Evolutionary conservation across 2,329 filamentous ascomycete species (phyloP).

Genomic region (Clathrospora elynae): DNA sequence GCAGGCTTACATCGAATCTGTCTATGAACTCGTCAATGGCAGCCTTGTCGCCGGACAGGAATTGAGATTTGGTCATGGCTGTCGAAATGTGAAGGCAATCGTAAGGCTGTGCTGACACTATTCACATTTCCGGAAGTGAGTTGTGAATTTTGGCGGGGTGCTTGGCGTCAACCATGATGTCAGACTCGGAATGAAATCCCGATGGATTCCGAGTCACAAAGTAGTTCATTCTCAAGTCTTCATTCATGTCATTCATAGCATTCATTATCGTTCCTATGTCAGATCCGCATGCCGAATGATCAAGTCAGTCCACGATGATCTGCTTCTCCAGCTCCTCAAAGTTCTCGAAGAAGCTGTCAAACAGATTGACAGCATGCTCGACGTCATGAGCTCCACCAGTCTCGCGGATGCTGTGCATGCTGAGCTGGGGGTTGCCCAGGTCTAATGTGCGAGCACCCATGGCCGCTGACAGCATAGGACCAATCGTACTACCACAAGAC

Average conservation of each 20-base stretch:
- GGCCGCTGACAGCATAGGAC: slow-evolving; percentile 89
- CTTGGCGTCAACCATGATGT: slow-evolving; percentile 32
- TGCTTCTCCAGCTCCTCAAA: slow-evolving; percentile 82
- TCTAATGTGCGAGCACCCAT: slow-evolving; percentile 89
- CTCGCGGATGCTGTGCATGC: slow-evolving; percentile 97
- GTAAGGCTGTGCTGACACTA: not conserved
- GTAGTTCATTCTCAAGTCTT: slow-evolving; percentile 2
- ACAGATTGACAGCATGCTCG: slow-evolving; percentile 81
- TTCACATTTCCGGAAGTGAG: slow-evolving; percentile 3
- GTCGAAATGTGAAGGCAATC: not conserved
- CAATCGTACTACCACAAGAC: slow-evolving; percentile 93
- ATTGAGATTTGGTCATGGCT: slow-evolving; percentile 51
- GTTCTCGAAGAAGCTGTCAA: slow-evolving; percentile 83
- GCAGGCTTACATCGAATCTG: slow-evolving; percentile 80
- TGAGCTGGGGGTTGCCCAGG: slow-evolving; percentile 89
- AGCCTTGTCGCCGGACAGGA: slow-evolving; percentile 78
- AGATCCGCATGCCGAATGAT: no score
- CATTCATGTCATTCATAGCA: slow-evolving; percentile 5
- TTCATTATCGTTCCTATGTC: slow-evolving; percentile 13
- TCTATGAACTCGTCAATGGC: slow-evolving; percentile 84
- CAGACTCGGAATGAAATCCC: slow-evolving; percentile 13
- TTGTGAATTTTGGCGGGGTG: slow-evolving; percentile 40
- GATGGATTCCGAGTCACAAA: slow-evolving; percentile 7
- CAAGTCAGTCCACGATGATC: slow-evolving; percentile 76
- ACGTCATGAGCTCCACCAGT: slow-evolving; percentile 88